Evolutionary conservation across 257 asterid genomes (phyloP).

Genomic region (Scutellaria galericulata): DNA sequence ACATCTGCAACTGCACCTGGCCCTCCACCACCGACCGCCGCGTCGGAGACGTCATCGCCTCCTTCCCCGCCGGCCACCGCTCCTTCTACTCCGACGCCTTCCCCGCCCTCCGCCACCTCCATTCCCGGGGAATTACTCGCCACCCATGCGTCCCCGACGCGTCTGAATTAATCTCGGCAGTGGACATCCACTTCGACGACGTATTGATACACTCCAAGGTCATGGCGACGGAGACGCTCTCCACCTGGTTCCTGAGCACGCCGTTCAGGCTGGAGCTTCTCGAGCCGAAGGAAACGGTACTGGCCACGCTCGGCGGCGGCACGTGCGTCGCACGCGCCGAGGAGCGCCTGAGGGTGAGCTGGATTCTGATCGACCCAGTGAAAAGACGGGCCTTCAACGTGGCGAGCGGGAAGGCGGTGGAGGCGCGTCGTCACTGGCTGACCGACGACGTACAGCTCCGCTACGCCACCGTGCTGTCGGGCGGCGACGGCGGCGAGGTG

Average conservation of each 20-base stretch:
- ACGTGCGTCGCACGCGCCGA: conserved; percentile 31
- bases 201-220: conserved; percentile 55
- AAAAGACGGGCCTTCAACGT: conserved; percentile 55
- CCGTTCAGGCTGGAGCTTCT: conserved; percentile 67
- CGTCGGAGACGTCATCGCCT: conserved; percentile 41
- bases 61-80: conserved; percentile 66
- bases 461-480: conserved; percentile 48
- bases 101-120: conserved; percentile 44
- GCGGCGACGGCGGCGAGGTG: conserved; percentile 35
- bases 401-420: conserved; percentile 61
- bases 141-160: not conserved
- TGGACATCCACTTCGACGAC: conserved; percentile 62
- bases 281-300: conserved; percentile 52
- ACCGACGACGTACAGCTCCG: conserved; percentile 53
- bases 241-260: conserved; percentile 55
- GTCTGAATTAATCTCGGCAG: conserved; percentile 63
- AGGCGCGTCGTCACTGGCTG: conserved; percentile 58
- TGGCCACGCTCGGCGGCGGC: conserved; percentile 37
- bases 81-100: conserved; percentile 66
- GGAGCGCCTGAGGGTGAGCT: conserved; percentile 59
- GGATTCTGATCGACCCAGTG: conserved; percentile 68
- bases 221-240: conserved; percentile 44
- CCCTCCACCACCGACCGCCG: conserved; percentile 64
- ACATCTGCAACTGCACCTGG: conserved; percentile 62
- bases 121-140: not conserved